Conservation (phyloP, 208 protist genomes). For the Acanthamoeba lenticulata region DNA sequence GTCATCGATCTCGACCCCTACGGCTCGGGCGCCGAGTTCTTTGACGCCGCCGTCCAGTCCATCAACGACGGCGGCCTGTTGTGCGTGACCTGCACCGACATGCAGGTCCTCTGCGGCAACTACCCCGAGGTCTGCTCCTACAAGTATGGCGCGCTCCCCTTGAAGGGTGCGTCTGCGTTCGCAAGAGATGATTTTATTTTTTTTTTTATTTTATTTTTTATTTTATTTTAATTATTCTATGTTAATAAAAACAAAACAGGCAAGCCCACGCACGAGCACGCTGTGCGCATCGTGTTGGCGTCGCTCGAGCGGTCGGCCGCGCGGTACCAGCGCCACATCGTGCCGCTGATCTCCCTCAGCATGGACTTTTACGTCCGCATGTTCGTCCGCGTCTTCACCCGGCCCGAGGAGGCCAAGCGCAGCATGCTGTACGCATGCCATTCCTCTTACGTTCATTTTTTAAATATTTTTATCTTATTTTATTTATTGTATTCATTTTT, state of each 20-base stretch:
- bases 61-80: conserved; percentile 97
- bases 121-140: conserved; percentile 96
- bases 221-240: neutral
- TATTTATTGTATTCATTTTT: no score
- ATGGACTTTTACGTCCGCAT: conserved; percentile 99
- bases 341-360: conserved; percentile 95
- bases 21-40: conserved; percentile 96
- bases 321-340: conserved; percentile 95
- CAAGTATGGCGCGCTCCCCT: conserved; percentile 96
- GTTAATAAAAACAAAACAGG: conserved; percentile 8
- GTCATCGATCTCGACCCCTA: conserved; percentile 99
- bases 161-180: conserved; percentile 83
- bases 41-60: conserved; percentile 96
- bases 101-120: conserved; percentile 97
- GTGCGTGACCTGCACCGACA: conserved; percentile 98
- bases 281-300: conserved; percentile 96
- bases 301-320: conserved; percentile 93
- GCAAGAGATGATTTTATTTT: neutral
- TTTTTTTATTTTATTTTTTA: neutral
- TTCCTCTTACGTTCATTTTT: neutral
- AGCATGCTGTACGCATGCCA: conserved; percentile 27
- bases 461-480: neutral
- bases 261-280: conserved; percentile 92
- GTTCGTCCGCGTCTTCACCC: conserved; percentile 93
- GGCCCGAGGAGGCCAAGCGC: conserved; percentile 72